phyloP scores from a whole-genome alignment of 495 filamentous ascomycete species.

The Darksidea phi region DNA sequence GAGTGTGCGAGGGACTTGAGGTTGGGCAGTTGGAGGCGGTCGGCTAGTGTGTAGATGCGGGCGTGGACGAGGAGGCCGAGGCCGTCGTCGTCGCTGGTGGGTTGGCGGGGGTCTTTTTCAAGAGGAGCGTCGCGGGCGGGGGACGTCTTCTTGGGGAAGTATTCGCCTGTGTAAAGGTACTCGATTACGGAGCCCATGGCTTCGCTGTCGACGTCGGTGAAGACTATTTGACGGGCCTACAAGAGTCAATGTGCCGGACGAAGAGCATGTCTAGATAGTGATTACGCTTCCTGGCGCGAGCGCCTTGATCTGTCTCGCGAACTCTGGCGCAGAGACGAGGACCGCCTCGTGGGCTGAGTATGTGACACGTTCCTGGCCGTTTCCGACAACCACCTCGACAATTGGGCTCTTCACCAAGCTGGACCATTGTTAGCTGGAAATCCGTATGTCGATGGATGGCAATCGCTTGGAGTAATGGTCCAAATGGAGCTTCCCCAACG shows the following conservation, averaged over 20 bases:
- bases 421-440: conserved; percentile 41
- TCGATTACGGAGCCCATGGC: conserved; percentile 86
- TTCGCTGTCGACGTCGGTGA: conserved; percentile 69
- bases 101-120: conserved; percentile 58
- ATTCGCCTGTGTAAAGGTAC: conserved; percentile 89
- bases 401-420: conserved; percentile 77
- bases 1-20: conserved; percentile 75
- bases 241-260: neutral
- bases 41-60: conserved; percentile 81
- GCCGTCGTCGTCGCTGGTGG: conserved; percentile 66
- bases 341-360: conserved; percentile 79
- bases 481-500: too few species aligned
- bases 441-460: neutral
- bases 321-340: conserved; percentile 69
- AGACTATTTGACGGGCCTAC: conserved; percentile 64
- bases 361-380: conserved; percentile 56
- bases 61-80: conserved; percentile 81
- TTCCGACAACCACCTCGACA: conserved; percentile 72
- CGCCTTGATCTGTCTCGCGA: conserved; percentile 61
- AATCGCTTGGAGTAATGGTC: too few species aligned
- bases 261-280: neutral
- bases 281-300: conserved; percentile 48
- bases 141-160: conserved; percentile 69
- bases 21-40: conserved; percentile 69
- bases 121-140: conserved; percentile 50